phyloP scores from a whole-genome alignment of 1,284 basidiomycete genomes.

The Heterobasidion parviporum region DNA sequence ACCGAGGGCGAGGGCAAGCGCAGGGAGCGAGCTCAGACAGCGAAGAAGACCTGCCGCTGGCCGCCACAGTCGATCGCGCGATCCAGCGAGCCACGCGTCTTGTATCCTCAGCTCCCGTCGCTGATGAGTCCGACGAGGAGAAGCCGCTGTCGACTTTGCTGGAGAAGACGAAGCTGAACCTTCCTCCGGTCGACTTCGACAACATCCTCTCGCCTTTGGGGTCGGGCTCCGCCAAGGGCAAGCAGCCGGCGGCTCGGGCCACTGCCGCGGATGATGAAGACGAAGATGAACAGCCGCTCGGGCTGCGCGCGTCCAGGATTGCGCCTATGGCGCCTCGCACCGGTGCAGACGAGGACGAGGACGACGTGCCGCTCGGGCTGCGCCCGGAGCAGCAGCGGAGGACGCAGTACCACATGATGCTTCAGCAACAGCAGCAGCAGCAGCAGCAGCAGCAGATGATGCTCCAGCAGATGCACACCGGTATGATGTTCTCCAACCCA shows the following conservation, averaged over 20 bases:
- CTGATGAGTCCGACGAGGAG: conserved; percentile 63
- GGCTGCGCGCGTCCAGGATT: conserved; percentile 47
- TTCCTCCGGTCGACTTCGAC: conserved; percentile 39
- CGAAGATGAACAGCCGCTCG: conserved; percentile 65
- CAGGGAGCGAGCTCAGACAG: conserved; percentile 38
- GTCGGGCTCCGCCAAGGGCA: conserved; percentile 10
- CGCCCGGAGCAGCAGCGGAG: conserved; percentile 71
- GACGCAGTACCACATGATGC: conserved; percentile 62
- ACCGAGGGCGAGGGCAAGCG: conserved; percentile 16
- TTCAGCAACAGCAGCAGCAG: conserved; percentile 43
- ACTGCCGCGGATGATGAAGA: conserved; percentile 36
- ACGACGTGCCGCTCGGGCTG: conserved; percentile 51
- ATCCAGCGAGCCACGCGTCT: conserved; percentile 30
- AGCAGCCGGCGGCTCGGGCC: conserved; percentile 3
- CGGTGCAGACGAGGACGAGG: conserved; percentile 26
- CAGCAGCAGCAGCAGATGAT: conserved; percentile 57
- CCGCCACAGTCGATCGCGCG: conserved; percentile 47
- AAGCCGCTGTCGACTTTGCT: conserved; percentile 57
- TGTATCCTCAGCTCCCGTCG: conserved; percentile 10
- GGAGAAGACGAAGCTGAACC: conserved; percentile 38
- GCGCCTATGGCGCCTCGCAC: conserved; percentile 12
- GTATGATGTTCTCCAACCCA: conserved; percentile 60
- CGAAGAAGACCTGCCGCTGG: conserved; percentile 72
- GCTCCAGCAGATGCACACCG: conserved; percentile 73
- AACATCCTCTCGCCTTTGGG: conserved; percentile 20